phyloP scores from a whole-genome alignment of 2,329 filamentous ascomycete species.

The Plenodomus lindquistii region DNA sequence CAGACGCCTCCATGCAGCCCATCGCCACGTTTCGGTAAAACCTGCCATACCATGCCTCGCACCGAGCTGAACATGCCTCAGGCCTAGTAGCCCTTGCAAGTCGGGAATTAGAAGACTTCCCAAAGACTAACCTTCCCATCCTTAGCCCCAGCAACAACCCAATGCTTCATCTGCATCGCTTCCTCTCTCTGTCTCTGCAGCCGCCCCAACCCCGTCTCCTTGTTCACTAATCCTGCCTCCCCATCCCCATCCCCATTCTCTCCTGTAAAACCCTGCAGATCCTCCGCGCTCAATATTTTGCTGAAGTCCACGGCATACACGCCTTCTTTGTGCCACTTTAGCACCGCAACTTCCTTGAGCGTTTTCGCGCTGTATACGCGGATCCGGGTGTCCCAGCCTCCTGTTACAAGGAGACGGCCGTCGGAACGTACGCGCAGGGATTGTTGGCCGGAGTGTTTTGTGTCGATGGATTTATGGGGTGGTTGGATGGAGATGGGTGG shows the following conservation, averaged over 20 bases:
- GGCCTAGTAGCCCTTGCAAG: not conserved
- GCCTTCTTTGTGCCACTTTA: slow-evolving; percentile 92
- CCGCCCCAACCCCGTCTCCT: slow-evolving; percentile 22
- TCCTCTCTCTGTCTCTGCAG: slow-evolving; percentile 43
- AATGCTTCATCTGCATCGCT: slow-evolving; percentile 74
- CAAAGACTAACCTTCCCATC: slow-evolving; percentile 95
- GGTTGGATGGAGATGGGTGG: slow-evolving; percentile 44
- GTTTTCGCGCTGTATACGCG: slow-evolving; percentile 81
- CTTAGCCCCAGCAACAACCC: slow-evolving; percentile 88
- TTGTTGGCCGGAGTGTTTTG: slow-evolving; percentile 90
- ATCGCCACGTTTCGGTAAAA: not conserved
- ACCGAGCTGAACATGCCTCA: too few species aligned
- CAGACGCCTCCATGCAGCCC: not conserved
- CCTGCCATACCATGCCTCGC: too few species aligned
- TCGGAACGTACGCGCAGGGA: slow-evolving; percentile 76
- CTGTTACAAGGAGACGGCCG: slow-evolving; percentile 81
- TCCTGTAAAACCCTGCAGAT: slow-evolving; percentile 1
- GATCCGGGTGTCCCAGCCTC: slow-evolving; percentile 85
- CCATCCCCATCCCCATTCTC: not conserved
- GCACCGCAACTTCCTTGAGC: slow-evolving; percentile 83
- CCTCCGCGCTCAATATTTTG: slow-evolving; percentile 34
- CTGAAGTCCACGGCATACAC: slow-evolving; percentile 82
- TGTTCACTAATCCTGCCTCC: slow-evolving; percentile 6
- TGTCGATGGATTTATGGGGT: slow-evolving; percentile 65
- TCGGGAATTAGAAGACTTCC: slow-evolving; percentile 71